These are phyloP conservation scores for Aeschynomene evenia DNA, from an alignment of 306 rosid genomes.

Conservation along the genomic window DNA sequence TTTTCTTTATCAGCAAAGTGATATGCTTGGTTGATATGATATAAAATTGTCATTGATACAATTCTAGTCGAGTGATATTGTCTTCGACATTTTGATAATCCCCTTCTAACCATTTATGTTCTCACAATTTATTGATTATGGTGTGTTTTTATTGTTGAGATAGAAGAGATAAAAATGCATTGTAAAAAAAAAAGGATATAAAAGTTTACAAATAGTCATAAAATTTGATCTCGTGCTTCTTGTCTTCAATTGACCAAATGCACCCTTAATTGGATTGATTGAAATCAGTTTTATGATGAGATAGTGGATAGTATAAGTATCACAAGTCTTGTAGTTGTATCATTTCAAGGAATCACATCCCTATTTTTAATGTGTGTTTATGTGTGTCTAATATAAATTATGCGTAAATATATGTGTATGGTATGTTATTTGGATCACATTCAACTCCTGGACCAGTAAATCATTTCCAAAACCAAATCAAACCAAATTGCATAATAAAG, in stretches of 20 bases:
- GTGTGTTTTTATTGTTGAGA: not conserved
- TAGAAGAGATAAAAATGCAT: not conserved
- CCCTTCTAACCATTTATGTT: not conserved
- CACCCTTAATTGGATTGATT: not conserved
- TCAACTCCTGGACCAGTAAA: constrained; percentile 7
- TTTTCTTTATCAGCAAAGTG: not conserved
- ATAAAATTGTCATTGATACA: not conserved
- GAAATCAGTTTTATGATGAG: not conserved
- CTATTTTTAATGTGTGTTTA: not conserved
- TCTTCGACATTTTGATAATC: constrained; percentile 3
- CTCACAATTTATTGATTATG: not conserved
- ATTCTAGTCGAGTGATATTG: constrained; percentile 10
- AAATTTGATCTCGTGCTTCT: not conserved
- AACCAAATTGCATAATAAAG: not conserved
- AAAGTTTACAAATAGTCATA: not conserved
- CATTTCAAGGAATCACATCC: not conserved
- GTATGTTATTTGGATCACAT: not conserved
- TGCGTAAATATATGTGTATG: not conserved
- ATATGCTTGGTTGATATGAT: constrained; percentile 19
- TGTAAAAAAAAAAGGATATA: too few species aligned
- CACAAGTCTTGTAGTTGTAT: constrained; percentile 4
- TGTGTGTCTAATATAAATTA: not conserved
- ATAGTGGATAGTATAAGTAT: not conserved
- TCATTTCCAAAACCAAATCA: not conserved
- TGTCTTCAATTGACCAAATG: not conserved